A percentile compares a stretch with the other conserved stretches of the same genome.
These are phyloP conservation scores for Drechslerella dactyloides DNA, from an alignment of 2,329 filamentous ascomycete genomes.

Conservation along the genomic window DNA sequence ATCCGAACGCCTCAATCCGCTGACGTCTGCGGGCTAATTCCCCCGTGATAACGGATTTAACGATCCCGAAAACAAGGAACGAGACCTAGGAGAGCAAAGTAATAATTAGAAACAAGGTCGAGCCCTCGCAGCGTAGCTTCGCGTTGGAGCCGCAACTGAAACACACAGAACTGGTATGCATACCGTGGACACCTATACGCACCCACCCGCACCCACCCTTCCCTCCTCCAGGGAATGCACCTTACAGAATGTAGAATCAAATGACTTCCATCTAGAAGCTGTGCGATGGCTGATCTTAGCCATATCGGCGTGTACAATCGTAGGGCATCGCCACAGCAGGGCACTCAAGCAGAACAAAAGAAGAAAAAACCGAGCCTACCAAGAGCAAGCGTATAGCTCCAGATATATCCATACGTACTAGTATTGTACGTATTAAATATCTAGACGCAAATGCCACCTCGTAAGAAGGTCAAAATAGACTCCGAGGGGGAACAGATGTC, in stretches of 20 bases:
- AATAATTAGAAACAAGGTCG: neutral
- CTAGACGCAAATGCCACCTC: constrained; percentile 39
- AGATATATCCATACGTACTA: no score
- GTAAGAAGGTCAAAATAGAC: constrained; percentile 34
- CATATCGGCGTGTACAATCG: constrained; percentile 12
- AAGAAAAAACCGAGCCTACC: neutral
- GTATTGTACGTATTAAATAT: neutral
- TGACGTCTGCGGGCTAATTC: no score
- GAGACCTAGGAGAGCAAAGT: neutral
- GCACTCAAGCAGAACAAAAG: neutral
- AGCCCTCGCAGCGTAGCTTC: neutral
- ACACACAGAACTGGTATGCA: constrained; percentile 42
- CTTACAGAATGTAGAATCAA: constrained; percentile 12
- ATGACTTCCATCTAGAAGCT: constrained; percentile 26
- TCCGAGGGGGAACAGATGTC: constrained; percentile 37
- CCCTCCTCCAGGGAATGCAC: constrained; percentile 35
- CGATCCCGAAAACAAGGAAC: no score
- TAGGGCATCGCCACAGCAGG: neutral
- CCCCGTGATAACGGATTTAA: no score
- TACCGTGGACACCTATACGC: constrained; percentile 9
- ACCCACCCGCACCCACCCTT: constrained; percentile 15
- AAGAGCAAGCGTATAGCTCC: neutral
- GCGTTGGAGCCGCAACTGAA: neutral
- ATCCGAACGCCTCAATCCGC: no score
- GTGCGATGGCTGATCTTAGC: constrained; percentile 39